Base-by-base conservation (phyloP, 306 rosid genomes). In the Quercus variabilis region DNA sequence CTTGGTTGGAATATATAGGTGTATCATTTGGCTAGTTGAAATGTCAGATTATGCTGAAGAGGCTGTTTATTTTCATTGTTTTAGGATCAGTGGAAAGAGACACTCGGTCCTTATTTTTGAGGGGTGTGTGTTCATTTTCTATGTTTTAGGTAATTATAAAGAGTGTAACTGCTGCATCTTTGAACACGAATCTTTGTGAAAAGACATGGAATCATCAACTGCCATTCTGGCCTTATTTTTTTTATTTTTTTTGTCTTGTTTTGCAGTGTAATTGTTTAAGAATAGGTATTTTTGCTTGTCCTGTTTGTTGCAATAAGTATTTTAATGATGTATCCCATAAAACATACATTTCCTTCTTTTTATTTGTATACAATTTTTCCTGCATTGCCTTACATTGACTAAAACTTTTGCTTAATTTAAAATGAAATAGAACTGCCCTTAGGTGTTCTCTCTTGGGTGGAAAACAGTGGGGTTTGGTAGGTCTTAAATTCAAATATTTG, bases 301-400 rank as follows among this genome's bases (percentile, higher is more conserved):
- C 23, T 49, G 77, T 64, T 77, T n/a, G 69, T 75, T 73, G 17
- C 64, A 71, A 52, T 75, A 80, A 71, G 54, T 20, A 43, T 25
- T 46, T 4, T 49, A 57, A 79, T 76, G 74, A 64, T 64, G 76
- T 78, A 20, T 43, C 74, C 74, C 46, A 51, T 67, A 58, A 76
- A 75, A 23, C 19, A 41, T 18, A 73, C 28, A 7, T 33, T 74
- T 57, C 60, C 43, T 70, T 25, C 31, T 57, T 56, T 55, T 70
- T 60, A 20, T 68, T 79, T 68, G 23, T 62, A 58, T 55, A 62
- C 26, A 46, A 60, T 71, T 60, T 17, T 19, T 74, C 25, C 25
- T 75, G 41, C 30, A 71, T 72, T 75, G 21, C 55, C 54, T 74
- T 75, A 31, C 64, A 71, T 82, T 76, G 54, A 46, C 54, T 46